Evolutionary conservation across 768 basidiomycete species (phyloP), one percentile per base, ranked within the genome.

Genomic region (Suillus plorans): DNA sequence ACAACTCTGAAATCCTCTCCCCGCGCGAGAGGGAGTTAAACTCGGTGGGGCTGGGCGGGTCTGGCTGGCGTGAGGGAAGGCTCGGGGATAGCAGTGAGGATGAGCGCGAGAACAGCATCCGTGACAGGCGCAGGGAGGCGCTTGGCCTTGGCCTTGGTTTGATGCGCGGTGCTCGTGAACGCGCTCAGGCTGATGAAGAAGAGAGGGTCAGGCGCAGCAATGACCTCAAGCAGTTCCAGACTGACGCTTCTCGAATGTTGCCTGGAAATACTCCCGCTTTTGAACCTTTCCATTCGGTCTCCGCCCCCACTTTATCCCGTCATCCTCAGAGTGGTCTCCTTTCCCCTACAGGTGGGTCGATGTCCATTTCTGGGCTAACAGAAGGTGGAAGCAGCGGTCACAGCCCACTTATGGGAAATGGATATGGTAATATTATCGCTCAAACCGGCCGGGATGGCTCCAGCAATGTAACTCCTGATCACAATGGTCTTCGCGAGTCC

Each of bases 261-360:
- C 74, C 80, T 60, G 77, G 76, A 58, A 78, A 79, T 68, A 72
- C 84, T 3, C 79, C 80, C 28, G 84, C 89, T 1, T 94, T 85
- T 72, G 92, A 95, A 70, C 89, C 91, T 2, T 95, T 94, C 79
- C 89, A 93, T 72, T 86, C 88, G 1, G 83, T 89, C 1, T 80
- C 80, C 1, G 31, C 45, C 2, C 37, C 52, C 2, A 20, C 71
- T 9, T 34, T 71, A 31, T 68, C 75, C 18, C 70, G 76, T 68
- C 74, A 67, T 49, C 49, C 66, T 34, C 75, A 75, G n/a, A 49
- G 66, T 14, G 65, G 65, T 36, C 55, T 73, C 62, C 66, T 76
- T 22, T 70, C 73, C 10, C 63, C 70, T 8, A 60, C 69, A 5
- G 62, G 67, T 12, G 64, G 58, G 13, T 12, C 67, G 44, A 49